These are phyloP conservation scores for Globisporangium cederbergense DNA, from an alignment of 352 stramenopile species.

Conservation along the genomic window DNA sequence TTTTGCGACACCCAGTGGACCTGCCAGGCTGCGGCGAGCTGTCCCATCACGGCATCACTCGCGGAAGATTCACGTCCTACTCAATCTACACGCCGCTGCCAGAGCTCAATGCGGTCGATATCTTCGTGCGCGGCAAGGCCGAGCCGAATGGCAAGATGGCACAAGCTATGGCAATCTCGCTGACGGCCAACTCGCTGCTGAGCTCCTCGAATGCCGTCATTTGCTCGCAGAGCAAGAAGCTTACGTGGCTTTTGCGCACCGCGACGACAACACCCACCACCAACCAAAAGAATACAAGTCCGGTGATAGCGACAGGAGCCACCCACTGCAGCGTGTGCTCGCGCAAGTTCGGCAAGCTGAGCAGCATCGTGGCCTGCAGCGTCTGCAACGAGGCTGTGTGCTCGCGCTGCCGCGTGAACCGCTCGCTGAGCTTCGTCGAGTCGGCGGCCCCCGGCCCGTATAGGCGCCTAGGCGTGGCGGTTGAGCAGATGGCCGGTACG, in stretches of 20 bases:
- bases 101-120: conserved; percentile 6
- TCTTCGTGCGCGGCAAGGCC: conserved; percentile 16
- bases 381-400: conserved; percentile 25
- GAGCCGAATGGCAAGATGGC: conserved; percentile 13
- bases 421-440: conserved; percentile 26
- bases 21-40: conserved; percentile 9
- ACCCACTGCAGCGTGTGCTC: conserved; percentile 22
- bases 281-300: background rate
- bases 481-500: conserved; percentile 18
- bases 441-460: background rate
- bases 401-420: conserved; percentile 24
- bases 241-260: conserved; percentile 25
- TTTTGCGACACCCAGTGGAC: conserved; percentile 20
- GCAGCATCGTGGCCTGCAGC: conserved; percentile 25
- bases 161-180: conserved; percentile 6
- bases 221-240: conserved; percentile 36
- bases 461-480: background rate
- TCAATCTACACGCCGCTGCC: conserved; percentile 17
- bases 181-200: conserved; percentile 21
- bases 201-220: conserved; percentile 20
- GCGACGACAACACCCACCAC: background rate
- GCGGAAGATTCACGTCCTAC: conserved; percentile 11
- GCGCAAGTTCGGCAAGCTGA: conserved; percentile 21
- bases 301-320: conserved; percentile 1
- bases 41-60: conserved; percentile 1